Conservation (phyloP, 345 rosid species). For the Jatropha curcas region DNA sequence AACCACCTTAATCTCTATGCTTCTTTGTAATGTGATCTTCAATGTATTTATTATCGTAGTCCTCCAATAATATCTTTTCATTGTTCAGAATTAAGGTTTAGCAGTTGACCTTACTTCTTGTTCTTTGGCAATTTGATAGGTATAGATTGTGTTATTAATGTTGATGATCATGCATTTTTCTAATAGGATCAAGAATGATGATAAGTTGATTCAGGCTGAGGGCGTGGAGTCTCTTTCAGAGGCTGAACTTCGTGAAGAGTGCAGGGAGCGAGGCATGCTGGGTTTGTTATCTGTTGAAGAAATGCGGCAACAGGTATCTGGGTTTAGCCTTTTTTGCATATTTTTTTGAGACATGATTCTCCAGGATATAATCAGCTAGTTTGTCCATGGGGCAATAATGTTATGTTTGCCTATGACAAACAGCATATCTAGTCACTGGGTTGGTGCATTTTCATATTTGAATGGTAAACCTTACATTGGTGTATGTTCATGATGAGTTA, state of each 20-base stretch:
- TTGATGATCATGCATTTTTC: neutral
- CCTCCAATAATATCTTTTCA: neutral
- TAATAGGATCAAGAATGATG: constrained; percentile 84
- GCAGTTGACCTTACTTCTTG: neutral
- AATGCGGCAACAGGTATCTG: constrained; percentile 85
- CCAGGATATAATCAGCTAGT: neutral
- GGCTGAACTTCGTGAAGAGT: constrained; percentile 89
- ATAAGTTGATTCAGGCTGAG: constrained; percentile 89
- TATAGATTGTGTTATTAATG: too few species aligned
- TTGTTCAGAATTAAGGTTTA: neutral
- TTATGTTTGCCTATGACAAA: neutral
- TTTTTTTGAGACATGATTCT: neutral
- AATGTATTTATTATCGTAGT: neutral
- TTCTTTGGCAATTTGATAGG: neutral
- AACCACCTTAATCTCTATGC: neutral
- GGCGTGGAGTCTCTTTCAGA: constrained; percentile 93
- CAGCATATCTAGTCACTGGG: neutral
- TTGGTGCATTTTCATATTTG: neutral
- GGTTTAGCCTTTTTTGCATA: neutral
- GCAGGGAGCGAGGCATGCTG: constrained; percentile 92
- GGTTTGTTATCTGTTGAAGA: constrained; percentile 88
- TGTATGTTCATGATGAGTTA: constrained; percentile 3
- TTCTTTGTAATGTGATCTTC: neutral
- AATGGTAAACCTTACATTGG: neutral
- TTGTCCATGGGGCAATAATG: neutral